Base-by-base conservation (phyloP, 495 filamentous ascomycete genomes). In the Penicillium macrosclerotiorum region DNA sequence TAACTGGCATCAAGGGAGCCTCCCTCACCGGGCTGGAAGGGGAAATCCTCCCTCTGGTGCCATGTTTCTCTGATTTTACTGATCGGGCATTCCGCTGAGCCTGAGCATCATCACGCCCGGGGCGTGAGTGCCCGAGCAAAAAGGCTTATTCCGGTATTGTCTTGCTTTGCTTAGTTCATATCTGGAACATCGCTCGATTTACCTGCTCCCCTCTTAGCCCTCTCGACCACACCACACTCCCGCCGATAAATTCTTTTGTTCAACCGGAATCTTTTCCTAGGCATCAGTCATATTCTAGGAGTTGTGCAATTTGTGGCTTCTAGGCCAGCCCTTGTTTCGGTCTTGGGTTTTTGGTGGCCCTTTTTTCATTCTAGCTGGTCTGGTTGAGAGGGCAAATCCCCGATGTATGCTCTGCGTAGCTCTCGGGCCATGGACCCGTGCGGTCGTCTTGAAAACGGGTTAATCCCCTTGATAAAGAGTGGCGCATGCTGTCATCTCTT, bases 61-160 rank as follows among this genome's bases (percentile, higher is more conserved):
- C 34, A 42, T 29, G 38, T 32, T 19, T 24, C 41, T 24, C 29
- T 33, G 22, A 43, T 35, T 38, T 25, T 25, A 36, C 30, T 12
- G 19, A 18, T 16, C 26, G 16, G 27, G 25, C 17, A 29, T 24
- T 35, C n/a, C 16, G 32, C 24, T 35, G 26, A 25, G 29, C 16
- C 24, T 34, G 40, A 55, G 50, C 16, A 37, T 36, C 38, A 19
- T 38, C 36, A 44, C 43, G 39, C 48, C 44, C 48, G 36, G 45
- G 14, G 44, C 39, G 39, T 54, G 45, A 32, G 14, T 36, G 20
- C n/a, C 32, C 16, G 27, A n/a, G 22, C 8, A 18, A 39, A 13
- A 18, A 37, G n/a, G n/a, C n/a, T 29, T 13, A 40, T 41, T 46
- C 42, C 47, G 27, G 42, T 38, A 7, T 20, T 33, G 8, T n/a